phyloP scores from a whole-genome alignment of 345 rosid species.

The Salix exigua region DNA sequence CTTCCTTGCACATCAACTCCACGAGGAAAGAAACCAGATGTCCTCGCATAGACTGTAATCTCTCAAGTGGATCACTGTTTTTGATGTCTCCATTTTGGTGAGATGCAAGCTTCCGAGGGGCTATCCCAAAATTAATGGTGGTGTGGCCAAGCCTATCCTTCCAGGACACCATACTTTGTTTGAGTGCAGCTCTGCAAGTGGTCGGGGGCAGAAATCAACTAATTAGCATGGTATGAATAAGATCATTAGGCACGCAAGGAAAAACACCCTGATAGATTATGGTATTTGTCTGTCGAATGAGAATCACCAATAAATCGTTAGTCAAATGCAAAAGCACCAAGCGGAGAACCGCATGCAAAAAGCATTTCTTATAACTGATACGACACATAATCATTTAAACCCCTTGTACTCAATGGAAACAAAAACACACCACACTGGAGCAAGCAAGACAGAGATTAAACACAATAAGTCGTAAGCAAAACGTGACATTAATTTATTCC shows the following conservation, averaged over 20 bases:
- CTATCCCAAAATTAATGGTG: conserved; percentile 88
- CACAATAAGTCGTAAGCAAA: no score
- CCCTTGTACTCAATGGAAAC: not conserved
- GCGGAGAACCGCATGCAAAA: not conserved
- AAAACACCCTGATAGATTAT: conserved; percentile 85
- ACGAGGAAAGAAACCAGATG: conserved; percentile 92
- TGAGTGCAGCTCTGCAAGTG: conserved; percentile 48
- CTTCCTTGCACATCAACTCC: conserved; percentile 93
- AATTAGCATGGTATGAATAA: conserved; percentile 48
- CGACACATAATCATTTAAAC: not conserved
- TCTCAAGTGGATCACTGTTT: conserved; percentile 56
- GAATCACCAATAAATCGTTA: conserved; percentile 13
- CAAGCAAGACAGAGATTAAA: no score
- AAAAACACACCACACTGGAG: not conserved
- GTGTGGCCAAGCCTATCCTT: conserved; percentile 83
- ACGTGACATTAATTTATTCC: no score
- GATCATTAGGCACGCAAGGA: conserved; percentile 88
- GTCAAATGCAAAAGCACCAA: not conserved
- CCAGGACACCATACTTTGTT: conserved; percentile 62
- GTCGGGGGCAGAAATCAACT: not conserved
- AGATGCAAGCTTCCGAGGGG: conserved; percentile 66
- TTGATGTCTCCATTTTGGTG: conserved; percentile 57
- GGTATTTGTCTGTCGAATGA: conserved; percentile 63
- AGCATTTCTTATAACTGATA: not conserved
- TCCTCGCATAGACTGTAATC: conserved; percentile 60